Conservation (phyloP, 108 stramenopile genomes). For the Heterococcus sp. region DNA sequence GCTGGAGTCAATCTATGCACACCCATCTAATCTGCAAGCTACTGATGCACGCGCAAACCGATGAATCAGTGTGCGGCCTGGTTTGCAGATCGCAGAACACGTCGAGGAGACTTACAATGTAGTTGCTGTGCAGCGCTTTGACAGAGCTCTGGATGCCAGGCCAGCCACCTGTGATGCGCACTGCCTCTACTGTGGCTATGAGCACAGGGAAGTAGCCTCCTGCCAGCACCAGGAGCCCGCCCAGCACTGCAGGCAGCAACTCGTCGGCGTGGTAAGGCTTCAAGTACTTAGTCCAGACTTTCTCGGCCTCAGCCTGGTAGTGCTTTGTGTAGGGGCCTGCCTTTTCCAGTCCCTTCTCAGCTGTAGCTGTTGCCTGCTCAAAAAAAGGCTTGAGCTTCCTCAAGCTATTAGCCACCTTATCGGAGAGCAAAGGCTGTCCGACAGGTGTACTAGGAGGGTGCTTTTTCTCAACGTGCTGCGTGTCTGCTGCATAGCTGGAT, state of each 20-base stretch:
- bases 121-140: background rate
- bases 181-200: background rate
- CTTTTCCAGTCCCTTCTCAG: too few species aligned
- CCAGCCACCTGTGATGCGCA: background rate
- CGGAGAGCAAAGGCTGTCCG: too few species aligned
- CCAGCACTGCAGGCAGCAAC: background rate
- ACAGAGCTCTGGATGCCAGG: background rate
- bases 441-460: background rate
- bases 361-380: too few species aligned
- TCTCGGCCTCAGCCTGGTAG: background rate
- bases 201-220: background rate
- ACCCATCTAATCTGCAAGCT: too few species aligned
- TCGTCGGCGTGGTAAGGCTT: background rate
- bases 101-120: too few species aligned
- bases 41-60: too few species aligned
- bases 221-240: background rate
- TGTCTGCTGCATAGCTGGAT: too few species aligned
- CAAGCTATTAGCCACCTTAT: too few species aligned
- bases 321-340: background rate
- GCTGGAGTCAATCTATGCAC: too few species aligned
- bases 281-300: background rate
- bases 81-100: too few species aligned
- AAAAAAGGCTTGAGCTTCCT: too few species aligned
- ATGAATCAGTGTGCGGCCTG: too few species aligned
- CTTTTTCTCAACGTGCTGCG: background rate